Base-by-base conservation (phyloP, 306 rosid species). In the Calophaca sinica region DNA sequence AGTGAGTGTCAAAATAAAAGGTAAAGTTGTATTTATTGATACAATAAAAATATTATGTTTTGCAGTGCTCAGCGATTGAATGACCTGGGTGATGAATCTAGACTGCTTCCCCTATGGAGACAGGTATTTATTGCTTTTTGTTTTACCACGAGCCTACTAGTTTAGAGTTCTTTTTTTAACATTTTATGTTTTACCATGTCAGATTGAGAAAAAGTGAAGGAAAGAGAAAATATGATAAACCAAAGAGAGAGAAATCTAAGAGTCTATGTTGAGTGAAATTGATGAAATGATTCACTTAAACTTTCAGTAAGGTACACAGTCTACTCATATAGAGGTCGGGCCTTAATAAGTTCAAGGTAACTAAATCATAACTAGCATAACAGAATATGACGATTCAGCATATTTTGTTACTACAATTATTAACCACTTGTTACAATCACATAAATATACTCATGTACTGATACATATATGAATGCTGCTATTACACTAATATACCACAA, bases 101-200 rank as follows among this genome's bases (percentile, higher is more conserved):
- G 85, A 79, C 81, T 88, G 80, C 89, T 94, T 79, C 99, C 99
- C 68, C 96, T 94, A 75, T 94, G 97, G 99, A 92, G 97, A 88
- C 97, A 94, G 91, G 99, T 87, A 83, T 51, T 78, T 68, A 39
- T 62, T 59, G n/a, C 36, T 41, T 62, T 14, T 26, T 66, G 57
- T 72, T 79, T 75, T 15, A 39, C 69, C 54, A 10, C 9, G 53
- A 44, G 26, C 72, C 46, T 76, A 46, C 45, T 76, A 54, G 48
- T 64, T 60, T 7, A 13, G 63, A 61, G 52, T 65, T 10, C 20
- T 69, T 35, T 51, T 6, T 58, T 11, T 41, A 9, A 39, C 26
- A 20, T 20, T 53, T 53, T 1, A 42, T 54, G 7, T 52, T 65
- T 54, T 53, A 29, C 7, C 57, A 66, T 66, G 11, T 28, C 45